Percentiles rank a stretch among this genome's conserved stretches.
These are phyloP conservation scores for Chaetomidium leptoderma DNA, from an alignment of 495 filamentous ascomycete species.

Conservation along the genomic window DNA sequence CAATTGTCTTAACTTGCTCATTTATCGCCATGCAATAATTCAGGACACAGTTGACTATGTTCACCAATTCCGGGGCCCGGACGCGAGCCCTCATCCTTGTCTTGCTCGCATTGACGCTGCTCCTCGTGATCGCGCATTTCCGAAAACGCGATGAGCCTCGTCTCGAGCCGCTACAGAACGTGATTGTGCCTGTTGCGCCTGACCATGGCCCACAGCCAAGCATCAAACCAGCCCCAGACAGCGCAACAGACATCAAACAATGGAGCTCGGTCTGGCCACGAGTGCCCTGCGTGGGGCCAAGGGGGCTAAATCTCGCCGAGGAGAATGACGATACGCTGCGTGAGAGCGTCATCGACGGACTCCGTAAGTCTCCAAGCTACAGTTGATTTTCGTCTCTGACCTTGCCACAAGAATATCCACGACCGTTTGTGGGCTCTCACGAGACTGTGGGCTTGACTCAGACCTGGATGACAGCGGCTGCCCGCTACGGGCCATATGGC, in stretches of 20 bases:
- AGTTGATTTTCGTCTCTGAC: not conserved
- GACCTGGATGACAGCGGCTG: conserved; percentile 10
- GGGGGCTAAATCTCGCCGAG: not conserved
- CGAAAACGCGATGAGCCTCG: not conserved
- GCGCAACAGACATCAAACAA: not conserved
- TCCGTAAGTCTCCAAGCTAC: not conserved
- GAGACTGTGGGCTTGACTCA: not conserved
- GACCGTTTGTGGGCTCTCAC: conserved; percentile 5
- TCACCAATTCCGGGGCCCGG: not conserved
- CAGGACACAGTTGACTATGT: not conserved
- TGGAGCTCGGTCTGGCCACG: not conserved
- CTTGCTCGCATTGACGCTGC: not conserved
- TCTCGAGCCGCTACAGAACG: not conserved
- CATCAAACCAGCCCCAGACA: not conserved
- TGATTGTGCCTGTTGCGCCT: not conserved
- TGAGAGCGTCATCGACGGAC: conserved; percentile 2
- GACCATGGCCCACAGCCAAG: not conserved
- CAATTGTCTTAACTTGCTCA: not conserved
- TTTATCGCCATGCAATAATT: not conserved
- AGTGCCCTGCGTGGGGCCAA: not conserved
- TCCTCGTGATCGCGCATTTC: not conserved
- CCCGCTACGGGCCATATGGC: conserved; percentile 8
- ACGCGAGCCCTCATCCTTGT: not conserved
- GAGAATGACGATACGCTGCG: not conserved
- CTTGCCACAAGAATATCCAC: not conserved